Evolutionary conservation across 2,329 filamentous ascomycete genomes (phyloP), one percentile per base, ranked within the genome.

Genomic region (Phialemoniopsis sp.): DNA sequence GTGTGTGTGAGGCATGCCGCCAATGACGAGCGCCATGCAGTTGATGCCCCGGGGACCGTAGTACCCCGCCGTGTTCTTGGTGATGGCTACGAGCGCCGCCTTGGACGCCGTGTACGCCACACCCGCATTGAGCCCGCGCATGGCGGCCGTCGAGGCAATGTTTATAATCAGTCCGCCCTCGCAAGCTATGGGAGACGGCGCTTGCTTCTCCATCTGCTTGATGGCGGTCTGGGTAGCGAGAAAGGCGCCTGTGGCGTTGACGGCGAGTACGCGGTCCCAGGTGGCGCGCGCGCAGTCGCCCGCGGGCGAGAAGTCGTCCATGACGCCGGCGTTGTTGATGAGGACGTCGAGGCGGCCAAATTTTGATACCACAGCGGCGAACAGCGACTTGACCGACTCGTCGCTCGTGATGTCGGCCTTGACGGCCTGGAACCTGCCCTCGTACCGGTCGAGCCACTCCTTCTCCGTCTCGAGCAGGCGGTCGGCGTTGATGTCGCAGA

Each of bases 231-330:
- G 58, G n/a, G n/a, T n/a, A n/a, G n/a, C n/a, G 33, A 79, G 51
- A 39, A 71, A 76, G 0, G 73, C 65, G 0, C 73, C 77, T 6
- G 72, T 80, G 29, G 80, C 55, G 47, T 82, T 82, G 43, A 80
- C 59, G 12, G 62, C 64, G 29, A 82, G 63, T 6, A 80, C 69
- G 4, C 60, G 60, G 43, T 80, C 67, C 76, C 75, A 81, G 2
- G 66, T 49, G 2, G 55, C 56, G 42, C 62, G 60, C 15, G 70
- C 61, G 37, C 70, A 54, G 8, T 63, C 62, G 13, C 69, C 76
- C 0, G 70, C 71, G 1, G 73, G 68, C 32, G 74, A 68, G 46
- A 80, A 77, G 19, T 57, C 60, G 50, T 81, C 78, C 61, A 77
- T 73, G 40, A 80, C 63, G 16, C 70, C 78, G 9, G 76, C 76